Conservation (phyloP, 208 protist species). For the Trypanosoma brucei region DNA sequence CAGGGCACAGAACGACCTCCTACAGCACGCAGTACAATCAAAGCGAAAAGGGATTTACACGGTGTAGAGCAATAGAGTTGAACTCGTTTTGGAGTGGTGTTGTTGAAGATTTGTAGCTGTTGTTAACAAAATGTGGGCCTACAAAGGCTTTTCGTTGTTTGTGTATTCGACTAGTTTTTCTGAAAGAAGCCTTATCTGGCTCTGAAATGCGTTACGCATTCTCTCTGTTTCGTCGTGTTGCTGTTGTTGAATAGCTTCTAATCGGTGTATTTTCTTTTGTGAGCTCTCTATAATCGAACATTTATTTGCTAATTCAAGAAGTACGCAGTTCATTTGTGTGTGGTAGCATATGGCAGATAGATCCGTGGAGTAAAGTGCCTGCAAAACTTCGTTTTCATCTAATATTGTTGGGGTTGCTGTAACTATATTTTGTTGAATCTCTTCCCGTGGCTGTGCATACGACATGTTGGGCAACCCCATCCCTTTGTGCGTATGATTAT, state of each 20-base stretch:
- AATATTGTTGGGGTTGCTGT: not conserved
- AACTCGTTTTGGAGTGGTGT: not conserved
- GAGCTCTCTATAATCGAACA: slow-evolving; percentile 38
- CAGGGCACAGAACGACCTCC: too few relatives aligned
- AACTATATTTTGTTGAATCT: not conserved
- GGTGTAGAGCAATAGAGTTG: too few relatives aligned
- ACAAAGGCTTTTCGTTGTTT: not conserved
- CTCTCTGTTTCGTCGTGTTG: slow-evolving; percentile 42
- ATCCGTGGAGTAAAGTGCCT: slow-evolving; percentile 60
- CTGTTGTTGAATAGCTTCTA: slow-evolving; percentile 31
- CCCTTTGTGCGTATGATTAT: too few relatives aligned
- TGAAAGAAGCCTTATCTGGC: slow-evolving; percentile 70
- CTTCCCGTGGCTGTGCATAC: not conserved
- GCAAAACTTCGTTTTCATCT: slow-evolving; percentile 44
- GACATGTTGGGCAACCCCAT: too few relatives aligned
- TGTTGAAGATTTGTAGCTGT: not conserved
- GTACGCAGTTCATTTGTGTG: slow-evolving; percentile 56
- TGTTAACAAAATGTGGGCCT: not conserved
- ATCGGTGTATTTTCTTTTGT: slow-evolving; percentile 29
- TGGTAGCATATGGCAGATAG: slow-evolving; percentile 58
- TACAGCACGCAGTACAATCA: too few relatives aligned
- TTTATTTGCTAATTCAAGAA: slow-evolving; percentile 56
- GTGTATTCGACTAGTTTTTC: slow-evolving; percentile 38
- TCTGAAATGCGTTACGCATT: slow-evolving; percentile 48
- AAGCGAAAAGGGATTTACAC: too few relatives aligned